Percentiles rank a stretch among this genome's conserved stretches.
phyloP scores from a whole-genome alignment of 805 yeast species.

The Brettanomyces anomalus region DNA sequence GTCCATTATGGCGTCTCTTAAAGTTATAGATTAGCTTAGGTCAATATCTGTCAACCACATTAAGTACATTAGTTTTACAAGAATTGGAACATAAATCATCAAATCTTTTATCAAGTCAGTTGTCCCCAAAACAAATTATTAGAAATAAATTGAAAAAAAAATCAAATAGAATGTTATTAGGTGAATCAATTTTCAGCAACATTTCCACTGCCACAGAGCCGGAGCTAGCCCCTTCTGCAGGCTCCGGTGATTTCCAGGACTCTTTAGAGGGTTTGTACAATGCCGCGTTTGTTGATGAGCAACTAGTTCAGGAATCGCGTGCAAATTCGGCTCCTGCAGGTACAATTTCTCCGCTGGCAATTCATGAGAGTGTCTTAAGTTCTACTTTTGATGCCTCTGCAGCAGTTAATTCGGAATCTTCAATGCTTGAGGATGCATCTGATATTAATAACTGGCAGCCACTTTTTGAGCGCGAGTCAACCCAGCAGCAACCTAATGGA shows the following conservation, averaged over 20 bases:
- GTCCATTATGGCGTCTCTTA: constrained; percentile 20
- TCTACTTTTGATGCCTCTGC: constrained; percentile 33
- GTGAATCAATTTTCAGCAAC: constrained; percentile 25
- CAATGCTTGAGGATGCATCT: constrained; percentile 37
- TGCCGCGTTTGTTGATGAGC: neutral
- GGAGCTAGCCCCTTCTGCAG: neutral
- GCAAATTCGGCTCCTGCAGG: constrained; percentile 5
- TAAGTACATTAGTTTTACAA: neutral
- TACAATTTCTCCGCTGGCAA: constrained; percentile 39
- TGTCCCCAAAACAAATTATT: neutral
- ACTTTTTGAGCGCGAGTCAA: neutral
- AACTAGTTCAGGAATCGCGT: neutral
- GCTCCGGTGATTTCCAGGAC: neutral
- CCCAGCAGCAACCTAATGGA: neutral
- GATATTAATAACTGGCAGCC: constrained; percentile 41
- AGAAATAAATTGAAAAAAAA: constrained; percentile 6
- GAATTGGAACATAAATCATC: constrained; percentile 1
- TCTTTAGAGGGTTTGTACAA: constrained; percentile 6
- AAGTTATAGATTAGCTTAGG: too few species aligned
- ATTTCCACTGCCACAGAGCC: constrained; percentile 7
- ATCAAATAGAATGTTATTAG: constrained; percentile 22
- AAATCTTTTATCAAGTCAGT: constrained; percentile 4
- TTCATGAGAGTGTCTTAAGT: constrained; percentile 43
- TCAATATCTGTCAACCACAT: too few species aligned
- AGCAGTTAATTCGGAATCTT: constrained; percentile 25